Evolutionary conservation across 495 filamentous ascomycete species (phyloP).

Genomic region (Xanthoparmelia taractica): DNA sequence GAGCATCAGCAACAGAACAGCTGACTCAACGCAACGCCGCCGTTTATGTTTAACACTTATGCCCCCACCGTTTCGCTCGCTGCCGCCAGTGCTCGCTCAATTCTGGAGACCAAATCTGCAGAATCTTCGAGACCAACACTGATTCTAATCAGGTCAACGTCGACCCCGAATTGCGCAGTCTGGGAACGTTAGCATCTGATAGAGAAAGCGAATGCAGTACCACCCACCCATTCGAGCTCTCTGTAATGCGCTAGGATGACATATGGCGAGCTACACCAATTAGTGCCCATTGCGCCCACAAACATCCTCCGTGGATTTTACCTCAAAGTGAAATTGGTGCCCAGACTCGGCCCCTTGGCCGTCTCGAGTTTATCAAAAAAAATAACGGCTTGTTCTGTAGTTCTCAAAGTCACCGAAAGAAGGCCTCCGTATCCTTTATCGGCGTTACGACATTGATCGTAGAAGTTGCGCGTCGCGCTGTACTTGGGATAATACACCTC

Average conservation of each 20-base stretch:
- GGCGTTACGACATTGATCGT: conserved; percentile 68
- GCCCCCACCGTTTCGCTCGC: conserved; percentile 22
- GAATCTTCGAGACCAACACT: conserved; percentile 87
- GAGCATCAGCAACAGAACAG: not conserved
- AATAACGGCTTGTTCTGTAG: conserved; percentile 57
- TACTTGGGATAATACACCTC: conserved; percentile 81
- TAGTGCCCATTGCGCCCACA: not conserved
- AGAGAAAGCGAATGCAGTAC: not conserved
- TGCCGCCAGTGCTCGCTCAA: conserved; percentile 44
- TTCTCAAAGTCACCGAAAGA: conserved; percentile 71
- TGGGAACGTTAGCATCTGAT: conserved; percentile 24
- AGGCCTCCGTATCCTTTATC: conserved; percentile 86
- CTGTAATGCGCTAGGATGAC: conserved; percentile 85
- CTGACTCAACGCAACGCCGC: not conserved
- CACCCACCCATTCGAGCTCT: conserved; percentile 77
- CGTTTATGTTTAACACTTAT: not conserved
- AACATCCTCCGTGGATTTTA: conserved; percentile 18
- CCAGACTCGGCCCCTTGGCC: conserved; percentile 87
- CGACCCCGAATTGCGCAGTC: conserved; percentile 72
- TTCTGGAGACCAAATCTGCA: conserved; percentile 45
- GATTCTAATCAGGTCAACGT: conserved; percentile 68
- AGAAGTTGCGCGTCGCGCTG: conserved; percentile 57
- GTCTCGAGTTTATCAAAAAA: conserved; percentile 86
- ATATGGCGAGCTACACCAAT: conserved; percentile 61
- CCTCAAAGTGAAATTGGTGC: conserved; percentile 91